Conservation (phyloP, 495 filamentous ascomycete genomes). For the Trichoderma gamsii region DNA sequence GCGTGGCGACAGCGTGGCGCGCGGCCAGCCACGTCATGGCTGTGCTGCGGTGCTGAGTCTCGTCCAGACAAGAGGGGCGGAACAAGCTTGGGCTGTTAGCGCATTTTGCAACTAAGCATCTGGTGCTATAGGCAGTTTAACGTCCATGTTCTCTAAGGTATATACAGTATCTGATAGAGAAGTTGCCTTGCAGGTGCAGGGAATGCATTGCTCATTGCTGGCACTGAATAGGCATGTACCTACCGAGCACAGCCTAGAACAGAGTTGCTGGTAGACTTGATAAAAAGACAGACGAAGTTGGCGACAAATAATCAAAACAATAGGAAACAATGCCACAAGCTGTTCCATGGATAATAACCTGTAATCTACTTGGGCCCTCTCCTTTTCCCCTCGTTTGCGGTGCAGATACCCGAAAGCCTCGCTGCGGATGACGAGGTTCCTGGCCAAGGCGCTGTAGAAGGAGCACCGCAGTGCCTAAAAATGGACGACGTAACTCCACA, state of each 20-base stretch:
- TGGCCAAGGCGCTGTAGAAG: neutral
- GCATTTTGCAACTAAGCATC: neutral
- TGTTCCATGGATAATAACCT: no score
- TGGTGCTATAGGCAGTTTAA: neutral
- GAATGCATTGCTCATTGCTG: no score
- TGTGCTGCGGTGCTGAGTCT: neutral
- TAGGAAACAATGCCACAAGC: no score
- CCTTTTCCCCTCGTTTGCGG: neutral
- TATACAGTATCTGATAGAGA: no score
- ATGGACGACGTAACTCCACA: neutral
- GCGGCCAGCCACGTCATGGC: slow-evolving; percentile 15
- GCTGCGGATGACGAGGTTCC: neutral
- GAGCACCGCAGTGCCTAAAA: neutral
- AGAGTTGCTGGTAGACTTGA: no score
- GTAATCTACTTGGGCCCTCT: no score
- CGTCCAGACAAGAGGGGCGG: neutral
- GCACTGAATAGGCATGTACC: no score
- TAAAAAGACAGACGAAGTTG: no score
- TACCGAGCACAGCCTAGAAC: no score
- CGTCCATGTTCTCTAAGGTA: no score
- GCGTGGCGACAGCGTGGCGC: slow-evolving; percentile 7
- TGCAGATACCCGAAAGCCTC: neutral
- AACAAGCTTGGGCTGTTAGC: neutral
- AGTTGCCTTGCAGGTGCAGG: no score
- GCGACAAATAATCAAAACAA: no score